These are phyloP conservation scores for Metarhizium album DNA, from an alignment of 2,329 filamentous ascomycete genomes.

Conservation along the genomic window DNA sequence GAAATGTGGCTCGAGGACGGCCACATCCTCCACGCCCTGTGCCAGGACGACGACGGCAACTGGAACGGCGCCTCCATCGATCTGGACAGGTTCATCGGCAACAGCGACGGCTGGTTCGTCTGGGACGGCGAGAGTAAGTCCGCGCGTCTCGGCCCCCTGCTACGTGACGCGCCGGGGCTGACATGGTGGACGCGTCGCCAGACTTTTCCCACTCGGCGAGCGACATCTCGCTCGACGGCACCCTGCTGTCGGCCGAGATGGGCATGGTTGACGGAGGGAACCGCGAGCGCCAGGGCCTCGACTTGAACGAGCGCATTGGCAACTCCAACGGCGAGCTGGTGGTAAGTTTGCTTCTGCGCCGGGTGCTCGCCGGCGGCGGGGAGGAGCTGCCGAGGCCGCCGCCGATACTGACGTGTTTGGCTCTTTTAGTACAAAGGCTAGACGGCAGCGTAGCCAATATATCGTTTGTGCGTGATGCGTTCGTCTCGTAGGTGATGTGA, in stretches of 20 bases:
- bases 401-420: no score
- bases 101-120: constrained; percentile 9
- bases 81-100: constrained; percentile 8
- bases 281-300: constrained; percentile 7
- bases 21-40: constrained; percentile 8
- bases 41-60: constrained; percentile 1
- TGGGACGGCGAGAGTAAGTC: constrained; percentile 11
- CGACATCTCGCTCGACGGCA: neutral
- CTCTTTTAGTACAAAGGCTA: no score
- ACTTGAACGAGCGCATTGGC: constrained; percentile 8
- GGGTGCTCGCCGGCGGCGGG: no score
- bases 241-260: constrained; percentile 3
- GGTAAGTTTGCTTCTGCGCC: constrained; percentile 5
- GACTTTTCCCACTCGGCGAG: constrained; percentile 2
- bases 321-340: constrained; percentile 7
- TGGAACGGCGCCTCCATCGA: constrained; percentile 2
- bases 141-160: no score
- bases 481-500: no score
- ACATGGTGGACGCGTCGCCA: no score
- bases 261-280: neutral
- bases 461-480: no score
- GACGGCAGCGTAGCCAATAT: no score
- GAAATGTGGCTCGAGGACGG: constrained; percentile 4
- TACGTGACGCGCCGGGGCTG: no score
- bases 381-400: no score